Evolutionary conservation across 306 rosid species (phyloP).

Genomic region (Prunus davidiana): DNA sequence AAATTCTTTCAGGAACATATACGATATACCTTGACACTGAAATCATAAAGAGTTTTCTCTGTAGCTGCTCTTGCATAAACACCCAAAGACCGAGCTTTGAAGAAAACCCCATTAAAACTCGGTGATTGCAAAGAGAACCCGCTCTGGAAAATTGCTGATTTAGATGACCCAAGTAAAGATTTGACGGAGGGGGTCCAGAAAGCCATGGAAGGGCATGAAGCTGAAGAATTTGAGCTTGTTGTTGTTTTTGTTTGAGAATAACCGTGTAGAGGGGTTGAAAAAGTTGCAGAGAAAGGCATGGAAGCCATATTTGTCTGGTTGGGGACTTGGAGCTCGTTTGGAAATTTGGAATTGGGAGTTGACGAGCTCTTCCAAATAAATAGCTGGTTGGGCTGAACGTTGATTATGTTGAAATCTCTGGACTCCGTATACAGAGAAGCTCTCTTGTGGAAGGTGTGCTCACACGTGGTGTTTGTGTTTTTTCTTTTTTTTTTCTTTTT

Average conservation of each 20-base stretch:
- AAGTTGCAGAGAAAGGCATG: constrained; percentile 53
- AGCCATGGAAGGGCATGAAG: constrained; percentile 35
- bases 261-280: constrained; percentile 32
- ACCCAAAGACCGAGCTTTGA: constrained; percentile 43
- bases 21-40: constrained; percentile 67
- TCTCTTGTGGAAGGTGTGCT: constrained; percentile 15
- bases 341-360: neutral
- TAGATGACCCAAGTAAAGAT: constrained; percentile 56
- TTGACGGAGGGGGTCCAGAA: constrained; percentile 35
- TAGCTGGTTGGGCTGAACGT: neutral
- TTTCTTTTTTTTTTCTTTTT: neutral
- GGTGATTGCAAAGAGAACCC: constrained; percentile 42
- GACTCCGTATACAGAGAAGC: too few species aligned
- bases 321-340: neutral
- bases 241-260: constrained; percentile 28
- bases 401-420: neutral
- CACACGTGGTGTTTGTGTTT: constrained; percentile 23
- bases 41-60: constrained; percentile 76
- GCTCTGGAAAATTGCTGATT: constrained; percentile 46
- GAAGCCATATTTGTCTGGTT: constrained; percentile 35
- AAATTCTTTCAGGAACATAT: neutral
- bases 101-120: constrained; percentile 20
- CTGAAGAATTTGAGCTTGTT: constrained; percentile 21
- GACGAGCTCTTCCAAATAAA: neutral
- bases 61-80: constrained; percentile 75